phyloP scores from a whole-genome alignment of 805 yeast genomes.

The Sungouiella thailandica region DNA sequence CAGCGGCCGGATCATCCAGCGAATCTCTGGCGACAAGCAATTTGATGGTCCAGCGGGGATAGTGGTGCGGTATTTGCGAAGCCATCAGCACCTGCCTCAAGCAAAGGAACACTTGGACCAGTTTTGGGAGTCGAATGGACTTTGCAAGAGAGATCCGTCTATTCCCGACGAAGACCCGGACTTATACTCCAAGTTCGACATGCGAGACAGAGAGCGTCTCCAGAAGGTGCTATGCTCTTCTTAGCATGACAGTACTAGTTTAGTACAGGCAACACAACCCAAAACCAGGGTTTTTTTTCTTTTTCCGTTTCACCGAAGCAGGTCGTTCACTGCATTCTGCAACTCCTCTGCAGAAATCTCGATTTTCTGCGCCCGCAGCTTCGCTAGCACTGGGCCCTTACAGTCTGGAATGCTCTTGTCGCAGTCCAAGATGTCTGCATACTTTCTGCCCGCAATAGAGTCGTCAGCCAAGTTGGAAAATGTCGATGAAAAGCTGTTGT shows the following conservation, averaged over 20 bases:
- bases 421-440: conserved; percentile 14
- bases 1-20: conserved; percentile 2
- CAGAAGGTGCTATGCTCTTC: too few relatives aligned
- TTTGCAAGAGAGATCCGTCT: not conserved
- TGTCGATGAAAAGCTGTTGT: conserved; percentile 32
- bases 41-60: conserved; percentile 4
- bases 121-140: conserved; percentile 3
- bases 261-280: too few relatives aligned
- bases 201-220: too few relatives aligned
- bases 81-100: not conserved
- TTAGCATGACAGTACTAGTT: too few relatives aligned
- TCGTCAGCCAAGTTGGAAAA: conserved; percentile 30
- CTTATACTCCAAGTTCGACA: too few relatives aligned
- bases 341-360: conserved; percentile 37
- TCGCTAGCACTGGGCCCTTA: not conserved
- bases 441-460: conserved; percentile 18
- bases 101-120: not conserved
- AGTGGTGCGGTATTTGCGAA: conserved; percentile 4
- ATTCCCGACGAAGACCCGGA: too few relatives aligned
- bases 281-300: too few relatives aligned
- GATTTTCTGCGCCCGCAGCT: conserved; percentile 19
- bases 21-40: conserved; percentile 2
- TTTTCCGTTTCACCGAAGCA: conserved; percentile 2
- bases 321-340: conserved; percentile 25
- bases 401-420: conserved; percentile 19